Conservation (phyloP, 306 rosid genomes). For the Mimosa bimucronata region DNA sequence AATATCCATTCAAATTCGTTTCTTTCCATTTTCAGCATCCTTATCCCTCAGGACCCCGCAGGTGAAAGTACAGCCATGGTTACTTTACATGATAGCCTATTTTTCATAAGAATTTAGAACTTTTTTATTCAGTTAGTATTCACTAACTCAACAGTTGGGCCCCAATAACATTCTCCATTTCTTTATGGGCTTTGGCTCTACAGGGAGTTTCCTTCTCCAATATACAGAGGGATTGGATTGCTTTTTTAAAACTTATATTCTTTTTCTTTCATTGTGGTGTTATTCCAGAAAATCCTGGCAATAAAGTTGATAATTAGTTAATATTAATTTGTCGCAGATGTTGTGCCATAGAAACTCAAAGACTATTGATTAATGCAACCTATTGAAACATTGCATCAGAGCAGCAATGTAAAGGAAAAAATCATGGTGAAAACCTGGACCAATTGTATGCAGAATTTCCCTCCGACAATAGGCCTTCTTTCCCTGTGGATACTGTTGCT, state of each 20-base stretch:
- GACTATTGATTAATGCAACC: constrained; percentile 25
- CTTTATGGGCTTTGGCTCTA: not conserved
- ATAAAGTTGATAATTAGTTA: not conserved
- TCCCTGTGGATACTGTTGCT: constrained; percentile 97
- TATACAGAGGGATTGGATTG: not conserved
- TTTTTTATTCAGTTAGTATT: not conserved
- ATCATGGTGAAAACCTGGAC: constrained; percentile 76
- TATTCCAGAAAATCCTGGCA: not conserved
- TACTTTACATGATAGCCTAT: not conserved
- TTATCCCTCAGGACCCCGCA: not conserved
- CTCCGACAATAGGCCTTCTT: constrained; percentile 92
- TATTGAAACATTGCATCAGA: constrained; percentile 22
- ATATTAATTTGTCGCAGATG: not conserved
- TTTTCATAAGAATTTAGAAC: not conserved
- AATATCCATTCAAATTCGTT: not conserved
- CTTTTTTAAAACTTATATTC: not conserved
- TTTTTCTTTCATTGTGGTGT: not conserved
- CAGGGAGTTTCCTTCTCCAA: not conserved
- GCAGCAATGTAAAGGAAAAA: constrained; percentile 22
- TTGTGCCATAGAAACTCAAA: not conserved
- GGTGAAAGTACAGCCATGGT: not conserved
- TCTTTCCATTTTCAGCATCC: not conserved
- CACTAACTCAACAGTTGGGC: constrained; percentile 13
- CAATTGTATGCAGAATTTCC: constrained; percentile 97
- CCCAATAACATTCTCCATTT: not conserved